Evolutionary conservation across 2,329 filamentous ascomycete genomes (phyloP), one percentile per base, ranked within the genome.

Genomic region (Emergomyces africanus): DNA sequence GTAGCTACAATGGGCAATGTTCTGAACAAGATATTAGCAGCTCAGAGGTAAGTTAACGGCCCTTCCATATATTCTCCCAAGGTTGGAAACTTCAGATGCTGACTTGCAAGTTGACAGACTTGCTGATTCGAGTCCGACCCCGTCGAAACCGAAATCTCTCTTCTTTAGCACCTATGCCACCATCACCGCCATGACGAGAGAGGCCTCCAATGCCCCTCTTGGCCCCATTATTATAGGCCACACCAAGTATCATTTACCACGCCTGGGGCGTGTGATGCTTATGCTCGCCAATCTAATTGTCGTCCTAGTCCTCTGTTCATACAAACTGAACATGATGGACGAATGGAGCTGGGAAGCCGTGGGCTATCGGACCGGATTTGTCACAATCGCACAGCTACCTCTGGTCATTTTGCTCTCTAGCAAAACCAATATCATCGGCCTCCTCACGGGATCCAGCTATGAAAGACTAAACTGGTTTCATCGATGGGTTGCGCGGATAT

Each of bases 381-480:
- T 83, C 49, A 74, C 79, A 14, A 71, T 82, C 53, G 72, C 75
- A 10, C 81, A 83, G 63, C 64, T 83, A 2, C 81, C 81, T 1
- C 67, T 83, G n/a, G 72, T 83, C 57, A 79, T 82, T 63, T 70
- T 83, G 12, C 74, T 83, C 41, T 75, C 80, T 0, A 79, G 79
- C 10, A 81, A 81, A 68, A 77, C 78, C 60, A 83, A 82, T 63
- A 72, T 83, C 48, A 75, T 81, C 61, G 78, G 75, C 9, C 66
- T 75, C 18, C 61, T 79, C 18, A 76, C 73, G 0, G 78, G 77
- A 1, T 72, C 75, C 55, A 75, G 75, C 46, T 78, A 81, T 62
- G 78, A 79, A 62, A 71, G 77, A 3, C 69, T 81, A 42, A 80
- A 80, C 63, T 80, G 77, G 78, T 70, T 79, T 37, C 79, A 81